Conservation (phyloP, 2,329 filamentous ascomycete genomes). For the Trichoderma sp. region DNA sequence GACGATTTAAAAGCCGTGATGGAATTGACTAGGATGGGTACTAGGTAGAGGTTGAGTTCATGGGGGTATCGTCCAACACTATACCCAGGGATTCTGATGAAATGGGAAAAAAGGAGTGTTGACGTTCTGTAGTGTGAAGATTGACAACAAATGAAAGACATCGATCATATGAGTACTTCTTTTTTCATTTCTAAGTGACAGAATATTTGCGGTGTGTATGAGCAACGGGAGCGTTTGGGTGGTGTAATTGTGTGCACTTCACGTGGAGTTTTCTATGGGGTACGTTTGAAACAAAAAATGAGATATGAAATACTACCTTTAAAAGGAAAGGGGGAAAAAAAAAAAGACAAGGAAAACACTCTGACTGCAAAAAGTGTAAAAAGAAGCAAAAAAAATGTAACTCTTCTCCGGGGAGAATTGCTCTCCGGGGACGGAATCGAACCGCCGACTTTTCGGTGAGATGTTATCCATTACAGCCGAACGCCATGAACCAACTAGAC, state of each 20-base stretch:
- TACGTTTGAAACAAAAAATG: not conserved
- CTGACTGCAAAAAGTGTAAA: not conserved
- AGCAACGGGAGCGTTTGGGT: not conserved
- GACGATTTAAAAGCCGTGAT: slow-evolving; percentile 31
- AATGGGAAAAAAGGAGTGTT: not conserved
- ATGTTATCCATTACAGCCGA: slow-evolving; percentile 27
- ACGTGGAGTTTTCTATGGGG: not conserved
- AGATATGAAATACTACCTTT: not conserved
- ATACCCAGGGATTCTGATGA: not conserved
- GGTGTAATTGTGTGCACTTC: not conserved
- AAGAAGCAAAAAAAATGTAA: slow-evolving; percentile 9
- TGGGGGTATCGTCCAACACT: slow-evolving; percentile 20
- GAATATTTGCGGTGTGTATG: not conserved
- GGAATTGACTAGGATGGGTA: not conserved
- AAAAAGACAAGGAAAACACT: no score
- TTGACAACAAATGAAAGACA: not conserved
- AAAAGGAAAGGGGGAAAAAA: not conserved
- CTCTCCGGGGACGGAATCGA: slow-evolving; percentile 25
- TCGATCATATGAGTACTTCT: not conserved
- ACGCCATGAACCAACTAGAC: slow-evolving; percentile 31
- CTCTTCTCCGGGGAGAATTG: slow-evolving; percentile 17
- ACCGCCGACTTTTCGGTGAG: slow-evolving; percentile 29
- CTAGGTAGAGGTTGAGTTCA: slow-evolving; percentile 14
- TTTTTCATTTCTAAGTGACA: not conserved
- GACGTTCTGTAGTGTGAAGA: not conserved